Conservation (phyloP, 1,284 basidiomycete genomes). For the Trichosporon inkin region DNA sequence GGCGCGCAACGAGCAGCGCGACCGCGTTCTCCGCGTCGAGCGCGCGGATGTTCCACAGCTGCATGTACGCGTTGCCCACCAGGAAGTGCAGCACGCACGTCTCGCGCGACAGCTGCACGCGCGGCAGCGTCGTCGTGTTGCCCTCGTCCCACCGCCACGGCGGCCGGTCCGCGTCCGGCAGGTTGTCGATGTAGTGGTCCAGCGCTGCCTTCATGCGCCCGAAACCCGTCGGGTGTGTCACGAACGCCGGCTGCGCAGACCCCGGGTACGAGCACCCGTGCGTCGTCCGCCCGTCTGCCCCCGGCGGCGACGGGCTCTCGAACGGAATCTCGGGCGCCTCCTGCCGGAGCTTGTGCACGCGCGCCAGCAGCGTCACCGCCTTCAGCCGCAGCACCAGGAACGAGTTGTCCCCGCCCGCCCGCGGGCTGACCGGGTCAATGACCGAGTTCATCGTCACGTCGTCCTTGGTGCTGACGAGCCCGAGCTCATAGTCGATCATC, state of each 20-base stretch:
- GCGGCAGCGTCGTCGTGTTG: conserved; percentile 17
- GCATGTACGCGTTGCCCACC: conserved; percentile 30
- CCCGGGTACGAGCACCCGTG: conserved; percentile 21
- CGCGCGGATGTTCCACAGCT: conserved; percentile 30
- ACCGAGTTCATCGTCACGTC: conserved; percentile 24
- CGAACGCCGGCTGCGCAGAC: conserved; percentile 14
- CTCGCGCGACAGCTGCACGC: conserved; percentile 18
- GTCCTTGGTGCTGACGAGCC: conserved; percentile 25
- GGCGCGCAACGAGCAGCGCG: conserved; percentile 30
- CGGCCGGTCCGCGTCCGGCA: conserved; percentile 32
- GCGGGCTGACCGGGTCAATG: conserved; percentile 10
- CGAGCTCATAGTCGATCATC: conserved; percentile 29
- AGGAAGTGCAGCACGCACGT: conserved; percentile 27
- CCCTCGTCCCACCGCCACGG: conserved; percentile 35
- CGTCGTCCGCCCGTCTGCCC: neutral
- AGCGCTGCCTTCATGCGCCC: conserved; percentile 18
- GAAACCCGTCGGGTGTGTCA: conserved; percentile 22
- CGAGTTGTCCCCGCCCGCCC: conserved; percentile 14
- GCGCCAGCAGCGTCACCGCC: conserved; percentile 24
- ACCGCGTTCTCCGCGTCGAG: conserved; percentile 25
- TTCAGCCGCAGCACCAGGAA: conserved; percentile 29
- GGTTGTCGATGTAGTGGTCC: conserved; percentile 18
- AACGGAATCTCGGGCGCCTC: conserved; percentile 18
- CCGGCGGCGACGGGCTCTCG: neutral
- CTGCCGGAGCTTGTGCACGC: conserved; percentile 24